Evolutionary conservation across 108 stramenopile genomes (phyloP).

Genomic region (Pseudonitzschia multiseries): DNA sequence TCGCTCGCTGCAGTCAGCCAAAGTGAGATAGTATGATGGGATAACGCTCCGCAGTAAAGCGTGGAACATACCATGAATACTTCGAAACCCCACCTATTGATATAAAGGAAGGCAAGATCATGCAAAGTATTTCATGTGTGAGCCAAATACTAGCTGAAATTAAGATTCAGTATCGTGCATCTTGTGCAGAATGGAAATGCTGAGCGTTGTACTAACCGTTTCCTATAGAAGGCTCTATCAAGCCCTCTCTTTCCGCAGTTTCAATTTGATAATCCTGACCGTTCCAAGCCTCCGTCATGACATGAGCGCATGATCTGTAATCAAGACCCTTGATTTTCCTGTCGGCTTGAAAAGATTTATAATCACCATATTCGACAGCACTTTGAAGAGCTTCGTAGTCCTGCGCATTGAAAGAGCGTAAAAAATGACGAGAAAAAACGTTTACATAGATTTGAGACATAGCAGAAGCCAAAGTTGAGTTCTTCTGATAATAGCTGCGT

Average conservation of each 20-base stretch:
- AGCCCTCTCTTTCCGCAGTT: not conserved
- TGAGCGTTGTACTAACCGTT: not conserved
- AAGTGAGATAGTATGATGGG: conserved; percentile 34
- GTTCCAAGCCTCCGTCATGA: conserved; percentile 34
- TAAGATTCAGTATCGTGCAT: not conserved
- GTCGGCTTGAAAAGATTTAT: not conserved
- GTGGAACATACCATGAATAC: conserved; percentile 41
- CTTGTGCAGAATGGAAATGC: not conserved
- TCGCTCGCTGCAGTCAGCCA: conserved; percentile 30
- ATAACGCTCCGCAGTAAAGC: conserved; percentile 23
- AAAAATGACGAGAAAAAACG: too few relatives aligned
- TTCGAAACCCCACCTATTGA: conserved; percentile 25
- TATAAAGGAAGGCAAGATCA: not conserved
- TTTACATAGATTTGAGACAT: too few relatives aligned
- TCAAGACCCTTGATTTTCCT: not conserved
- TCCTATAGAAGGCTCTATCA: conserved; percentile 21
- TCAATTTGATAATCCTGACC: conserved; percentile 24
- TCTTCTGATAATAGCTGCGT: too few relatives aligned
- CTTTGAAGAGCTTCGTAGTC: conserved; percentile 23
- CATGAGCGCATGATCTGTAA: conserved; percentile 23
- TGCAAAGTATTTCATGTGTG: too few relatives aligned
- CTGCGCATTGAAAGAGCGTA: not conserved
- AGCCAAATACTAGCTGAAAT: too few relatives aligned
- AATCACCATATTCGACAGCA: conserved; percentile 15
- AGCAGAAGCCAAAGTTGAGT: too few relatives aligned